Evolutionary conservation across 306 rosid species (phyloP).

Genomic region (Sindora glabra): DNA sequence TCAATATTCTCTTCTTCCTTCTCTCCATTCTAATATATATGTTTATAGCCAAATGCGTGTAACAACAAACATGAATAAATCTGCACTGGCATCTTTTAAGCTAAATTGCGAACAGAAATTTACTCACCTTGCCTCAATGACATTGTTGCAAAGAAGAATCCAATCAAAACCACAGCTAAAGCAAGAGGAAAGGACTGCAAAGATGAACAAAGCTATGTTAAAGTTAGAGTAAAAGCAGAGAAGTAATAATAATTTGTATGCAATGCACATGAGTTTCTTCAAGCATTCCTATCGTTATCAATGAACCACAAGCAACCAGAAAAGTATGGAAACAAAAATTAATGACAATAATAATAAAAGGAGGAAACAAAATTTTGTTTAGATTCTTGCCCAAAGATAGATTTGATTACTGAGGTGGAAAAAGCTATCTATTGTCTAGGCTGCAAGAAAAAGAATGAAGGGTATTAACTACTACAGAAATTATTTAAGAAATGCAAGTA

Average conservation of each 20-base stretch:
- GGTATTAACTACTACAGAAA: no score
- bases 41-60: background rate
- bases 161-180: slow-evolving; percentile 56
- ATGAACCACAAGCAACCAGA: slow-evolving; percentile 3
- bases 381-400: no score
- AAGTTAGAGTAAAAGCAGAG: background rate
- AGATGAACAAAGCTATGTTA: slow-evolving; percentile 7
- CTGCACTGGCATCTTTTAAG: slow-evolving; percentile 2
- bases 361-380: no score
- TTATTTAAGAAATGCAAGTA: no score
- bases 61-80: background rate
- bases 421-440: no score
- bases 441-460: no score
- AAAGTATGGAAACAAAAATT: slow-evolving; percentile 4
- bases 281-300: no score
- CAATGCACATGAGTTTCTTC: slow-evolving; percentile 8
- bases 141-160: slow-evolving; percentile 73
- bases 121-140: slow-evolving; percentile 81
- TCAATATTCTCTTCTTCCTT: no score
- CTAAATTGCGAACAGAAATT: background rate
- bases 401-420: no score
- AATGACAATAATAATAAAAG: no score
- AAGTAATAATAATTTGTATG: background rate
- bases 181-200: slow-evolving; percentile 92
- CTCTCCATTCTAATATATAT: no score